These are phyloP conservation scores for Amaranthus cruentus DNA, from an alignment of 148 eudicot genomes.

Conservation along the genomic window DNA sequence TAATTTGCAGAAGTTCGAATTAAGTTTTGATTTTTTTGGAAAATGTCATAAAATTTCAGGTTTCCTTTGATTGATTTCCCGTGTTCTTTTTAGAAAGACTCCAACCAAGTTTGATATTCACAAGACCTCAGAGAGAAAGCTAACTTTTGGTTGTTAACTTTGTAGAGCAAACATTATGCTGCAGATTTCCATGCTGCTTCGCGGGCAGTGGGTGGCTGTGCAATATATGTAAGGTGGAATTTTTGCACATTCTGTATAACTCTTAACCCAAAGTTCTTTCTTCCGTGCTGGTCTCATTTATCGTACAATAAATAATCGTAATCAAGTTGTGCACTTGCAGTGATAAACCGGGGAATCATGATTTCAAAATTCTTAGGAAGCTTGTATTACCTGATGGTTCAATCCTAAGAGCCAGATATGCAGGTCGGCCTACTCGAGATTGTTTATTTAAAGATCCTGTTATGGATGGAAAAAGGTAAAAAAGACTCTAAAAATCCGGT, in stretches of 20 bases:
- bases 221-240: constrained; percentile 53
- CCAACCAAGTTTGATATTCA: too few relatives aligned
- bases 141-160: constrained; percentile 7
- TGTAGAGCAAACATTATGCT: constrained; percentile 49
- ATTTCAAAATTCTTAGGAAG: constrained; percentile 46
- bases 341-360: constrained; percentile 56
- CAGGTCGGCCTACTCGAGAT: constrained; percentile 63
- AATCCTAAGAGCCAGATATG: constrained; percentile 46
- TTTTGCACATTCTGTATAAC: not conserved
- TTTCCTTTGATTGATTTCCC: too few relatives aligned
- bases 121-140: not conserved
- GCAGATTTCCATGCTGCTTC: constrained; percentile 61
- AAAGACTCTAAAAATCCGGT: not conserved
- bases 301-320: too few relatives aligned
- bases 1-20: too few relatives aligned
- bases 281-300: too few relatives aligned
- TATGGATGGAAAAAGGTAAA: constrained; percentile 55
- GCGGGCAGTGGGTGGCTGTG: constrained; percentile 54
- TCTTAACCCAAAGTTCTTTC: not conserved
- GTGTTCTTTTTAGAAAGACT: too few relatives aligned
- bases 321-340: constrained; percentile 23
- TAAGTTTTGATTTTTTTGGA: too few relatives aligned
- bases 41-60: too few relatives aligned
- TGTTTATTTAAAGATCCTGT: constrained; percentile 55
- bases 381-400: constrained; percentile 56